phyloP scores from a whole-genome alignment of 768 basidiomycete species.

The Pleurotus sapidus region DNA sequence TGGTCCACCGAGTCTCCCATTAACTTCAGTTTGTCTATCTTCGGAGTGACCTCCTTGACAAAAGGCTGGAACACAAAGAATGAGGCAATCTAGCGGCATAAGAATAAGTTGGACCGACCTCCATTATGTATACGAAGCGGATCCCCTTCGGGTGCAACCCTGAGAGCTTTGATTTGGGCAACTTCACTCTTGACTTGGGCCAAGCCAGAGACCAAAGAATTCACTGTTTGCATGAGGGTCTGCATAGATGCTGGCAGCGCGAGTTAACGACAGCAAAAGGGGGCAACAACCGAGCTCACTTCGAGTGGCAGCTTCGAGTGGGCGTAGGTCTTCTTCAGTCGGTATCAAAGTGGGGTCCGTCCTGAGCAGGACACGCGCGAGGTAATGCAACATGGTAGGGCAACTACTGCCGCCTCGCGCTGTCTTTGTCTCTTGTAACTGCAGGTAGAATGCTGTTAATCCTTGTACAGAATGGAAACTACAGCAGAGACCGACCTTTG shows the following conservation, averaged over 20 bases:
- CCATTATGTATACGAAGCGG: conserved; percentile 66
- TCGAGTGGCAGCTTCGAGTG: conserved; percentile 79
- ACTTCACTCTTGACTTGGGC: conserved; percentile 59
- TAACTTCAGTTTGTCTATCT: conserved; percentile 63
- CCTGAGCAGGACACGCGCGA: conserved; percentile 72
- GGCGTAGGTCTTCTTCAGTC: conserved; percentile 81
- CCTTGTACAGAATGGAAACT: not conserved
- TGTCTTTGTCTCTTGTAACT: conserved; percentile 86
- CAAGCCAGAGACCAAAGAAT: conserved; percentile 54
- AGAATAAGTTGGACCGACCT: conserved; percentile 34
- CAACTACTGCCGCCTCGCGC: conserved; percentile 64
- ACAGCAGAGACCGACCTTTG: conserved; percentile 54
- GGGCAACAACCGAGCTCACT: conserved; percentile 37
- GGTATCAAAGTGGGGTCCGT: conserved; percentile 61
- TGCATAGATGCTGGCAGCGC: conserved; percentile 66
- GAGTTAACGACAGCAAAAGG: not conserved
- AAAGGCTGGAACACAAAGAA: conserved; percentile 38
- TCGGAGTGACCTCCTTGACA: conserved; percentile 41
- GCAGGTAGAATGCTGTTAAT: conserved; percentile 2
- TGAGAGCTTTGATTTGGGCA: conserved; percentile 30
- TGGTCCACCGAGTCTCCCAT: conserved; percentile 54
- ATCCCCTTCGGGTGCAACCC: conserved; percentile 41
- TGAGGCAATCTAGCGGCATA: no score
- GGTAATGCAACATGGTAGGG: conserved; percentile 88
- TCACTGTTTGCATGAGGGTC: conserved; percentile 56